These are phyloP conservation scores for Yamadazyma oceani DNA, from an alignment of 1,139 yeast genomes.

Conservation along the genomic window DNA sequence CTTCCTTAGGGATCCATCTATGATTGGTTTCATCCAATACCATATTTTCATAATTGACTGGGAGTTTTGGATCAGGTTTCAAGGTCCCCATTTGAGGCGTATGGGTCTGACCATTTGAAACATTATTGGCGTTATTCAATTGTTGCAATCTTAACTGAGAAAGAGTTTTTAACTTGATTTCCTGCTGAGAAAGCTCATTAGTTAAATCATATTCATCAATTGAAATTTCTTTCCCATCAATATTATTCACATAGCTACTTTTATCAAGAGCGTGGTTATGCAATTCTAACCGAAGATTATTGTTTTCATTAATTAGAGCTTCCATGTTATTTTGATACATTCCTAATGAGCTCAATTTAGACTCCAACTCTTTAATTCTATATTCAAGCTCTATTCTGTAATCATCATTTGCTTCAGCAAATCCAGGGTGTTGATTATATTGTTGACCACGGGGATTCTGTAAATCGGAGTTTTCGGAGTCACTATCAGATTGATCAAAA, in stretches of 20 bases:
- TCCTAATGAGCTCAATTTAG: slow-evolving; percentile 10
- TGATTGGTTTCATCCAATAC: slow-evolving; percentile 37
- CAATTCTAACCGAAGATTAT: slow-evolving; percentile 10
- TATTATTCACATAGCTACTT: background rate
- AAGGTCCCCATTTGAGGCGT: slow-evolving; percentile 25
- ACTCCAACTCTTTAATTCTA: slow-evolving; percentile 13
- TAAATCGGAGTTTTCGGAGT: slow-evolving; percentile 1
- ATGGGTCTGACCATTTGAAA: slow-evolving; percentile 1
- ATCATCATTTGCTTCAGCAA: background rate
- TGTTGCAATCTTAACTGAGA: slow-evolving; percentile 35
- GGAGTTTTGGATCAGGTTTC: slow-evolving; percentile 36
- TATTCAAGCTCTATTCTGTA: slow-evolving; percentile 7
- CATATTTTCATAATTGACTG: slow-evolving; percentile 41
- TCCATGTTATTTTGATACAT: slow-evolving; percentile 13
- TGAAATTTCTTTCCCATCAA: slow-evolving; percentile 16
- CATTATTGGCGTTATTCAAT: background rate
- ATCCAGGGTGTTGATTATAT: background rate
- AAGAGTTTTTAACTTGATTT: slow-evolving; percentile 36
- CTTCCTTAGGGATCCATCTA: slow-evolving; percentile 35
- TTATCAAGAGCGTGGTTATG: background rate
- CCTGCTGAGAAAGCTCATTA: slow-evolving; percentile 20
- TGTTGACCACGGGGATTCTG: background rate
- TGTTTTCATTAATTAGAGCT: slow-evolving; percentile 15
- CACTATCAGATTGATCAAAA: slow-evolving; percentile 19
- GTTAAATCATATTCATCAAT: slow-evolving; percentile 26